Evolutionary conservation across 768 basidiomycete genomes (phyloP).

Genomic region (Clavaria fumosa): DNA sequence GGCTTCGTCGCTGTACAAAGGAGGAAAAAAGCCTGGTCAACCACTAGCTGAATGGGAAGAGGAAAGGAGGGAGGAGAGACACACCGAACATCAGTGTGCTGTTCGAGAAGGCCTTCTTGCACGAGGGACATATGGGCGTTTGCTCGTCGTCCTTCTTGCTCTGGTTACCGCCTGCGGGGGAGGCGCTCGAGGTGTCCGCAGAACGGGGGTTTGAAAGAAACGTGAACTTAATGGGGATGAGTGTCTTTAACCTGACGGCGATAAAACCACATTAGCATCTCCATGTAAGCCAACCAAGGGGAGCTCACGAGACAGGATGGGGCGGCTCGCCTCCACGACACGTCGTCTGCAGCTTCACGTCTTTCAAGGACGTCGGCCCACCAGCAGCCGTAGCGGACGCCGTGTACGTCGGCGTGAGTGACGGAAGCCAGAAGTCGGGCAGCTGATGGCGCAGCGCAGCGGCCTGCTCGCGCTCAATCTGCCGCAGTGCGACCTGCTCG

Average conservation of each 20-base stretch:
- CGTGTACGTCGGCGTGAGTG: slow-evolving; percentile 70
- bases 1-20: slow-evolving; percentile 50
- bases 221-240: slow-evolving; percentile 71
- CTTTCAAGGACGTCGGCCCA: slow-evolving; percentile 48
- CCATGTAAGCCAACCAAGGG: not conserved
- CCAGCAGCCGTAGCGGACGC: slow-evolving; percentile 42
- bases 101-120: slow-evolving; percentile 75
- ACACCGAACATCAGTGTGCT: slow-evolving; percentile 53
- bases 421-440: slow-evolving; percentile 96
- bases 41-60: too few relatives aligned
- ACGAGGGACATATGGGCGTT: slow-evolving; percentile 73
- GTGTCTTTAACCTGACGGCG: slow-evolving; percentile 55
- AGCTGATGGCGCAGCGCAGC: slow-evolving; percentile 78
- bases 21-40: too few relatives aligned
- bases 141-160: slow-evolving; percentile 32
- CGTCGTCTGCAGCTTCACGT: slow-evolving; percentile 76
- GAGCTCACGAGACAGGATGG: slow-evolving; percentile 61
- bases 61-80: slow-evolving; percentile 14
- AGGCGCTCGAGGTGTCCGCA: slow-evolving; percentile 24
- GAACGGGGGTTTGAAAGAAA: slow-evolving; percentile 26
- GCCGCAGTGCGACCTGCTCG: slow-evolving; percentile 71
- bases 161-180: slow-evolving; percentile 23
- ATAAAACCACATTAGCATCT: slow-evolving; percentile 4
- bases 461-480: slow-evolving; percentile 76
- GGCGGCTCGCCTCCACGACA: slow-evolving; percentile 71